A percentile compares a stretch with the other conserved stretches of the same genome.
phyloP scores from a whole-genome alignment of 495 filamentous ascomycete genomes.

The Annulohypoxylon moriforme region DNA sequence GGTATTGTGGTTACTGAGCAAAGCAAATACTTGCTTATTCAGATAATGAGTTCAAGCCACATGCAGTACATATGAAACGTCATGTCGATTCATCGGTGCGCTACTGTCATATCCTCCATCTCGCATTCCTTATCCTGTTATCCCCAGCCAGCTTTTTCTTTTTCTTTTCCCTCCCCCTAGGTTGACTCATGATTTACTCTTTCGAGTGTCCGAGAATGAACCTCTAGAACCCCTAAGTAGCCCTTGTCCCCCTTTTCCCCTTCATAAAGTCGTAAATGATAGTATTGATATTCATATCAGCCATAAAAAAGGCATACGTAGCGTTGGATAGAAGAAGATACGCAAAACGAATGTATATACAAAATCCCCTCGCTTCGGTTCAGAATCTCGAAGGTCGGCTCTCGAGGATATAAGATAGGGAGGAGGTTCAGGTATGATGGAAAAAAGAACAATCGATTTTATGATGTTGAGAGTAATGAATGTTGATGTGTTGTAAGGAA shows the following conservation, averaged over 20 bases:
- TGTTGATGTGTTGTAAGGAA: slow-evolving; percentile 6
- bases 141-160: neutral
- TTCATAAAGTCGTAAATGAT: slow-evolving; percentile 40
- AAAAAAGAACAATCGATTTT: slow-evolving; percentile 13
- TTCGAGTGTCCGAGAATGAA: neutral
- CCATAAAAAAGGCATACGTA: slow-evolving; percentile 14
- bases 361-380: slow-evolving; percentile 16
- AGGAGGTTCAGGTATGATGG: slow-evolving; percentile 2
- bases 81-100: slow-evolving; percentile 18
- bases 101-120: neutral
- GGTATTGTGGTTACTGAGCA: neutral
- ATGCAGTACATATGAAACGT: slow-evolving; percentile 12
- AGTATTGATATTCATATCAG: slow-evolving; percentile 11
- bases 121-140: neutral
- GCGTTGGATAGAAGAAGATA: slow-evolving; percentile 18
- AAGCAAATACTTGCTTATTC: neutral
- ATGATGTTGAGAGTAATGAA: slow-evolving; percentile 17
- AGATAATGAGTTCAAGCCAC: neutral
- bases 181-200: neutral
- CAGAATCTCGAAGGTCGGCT: neutral
- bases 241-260: neutral
- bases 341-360: slow-evolving; percentile 39
- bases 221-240: neutral
- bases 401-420: slow-evolving; percentile 1
- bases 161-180: neutral